Conservation (phyloP, 2,329 filamentous ascomycete genomes). For the Verticillium nubilum region DNA sequence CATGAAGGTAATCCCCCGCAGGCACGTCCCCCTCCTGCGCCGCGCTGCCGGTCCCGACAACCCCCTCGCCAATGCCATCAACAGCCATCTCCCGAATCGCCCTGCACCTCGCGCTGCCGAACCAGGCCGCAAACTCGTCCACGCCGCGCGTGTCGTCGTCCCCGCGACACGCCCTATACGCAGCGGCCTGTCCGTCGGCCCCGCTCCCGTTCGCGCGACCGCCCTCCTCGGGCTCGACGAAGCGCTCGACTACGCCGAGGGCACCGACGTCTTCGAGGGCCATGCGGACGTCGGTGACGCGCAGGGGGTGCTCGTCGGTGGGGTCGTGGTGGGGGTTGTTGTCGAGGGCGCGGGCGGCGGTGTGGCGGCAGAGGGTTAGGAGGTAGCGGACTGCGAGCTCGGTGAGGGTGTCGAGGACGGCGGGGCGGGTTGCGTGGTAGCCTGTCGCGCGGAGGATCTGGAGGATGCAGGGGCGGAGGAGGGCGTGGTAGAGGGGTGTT, state of each 20-base stretch:
- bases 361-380: conserved; percentile 64
- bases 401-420: conserved; percentile 81
- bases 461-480: conserved; percentile 80
- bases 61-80: conserved; percentile 2
- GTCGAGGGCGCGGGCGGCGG: conserved; percentile 64
- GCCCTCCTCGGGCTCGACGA: conserved; percentile 61
- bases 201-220: not conserved
- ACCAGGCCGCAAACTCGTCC: conserved; percentile 75
- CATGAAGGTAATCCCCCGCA: conserved; percentile 64
- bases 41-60: conserved; percentile 45
- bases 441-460: conserved; percentile 89
- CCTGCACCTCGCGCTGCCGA: conserved; percentile 64
- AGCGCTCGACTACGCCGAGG: conserved; percentile 61
- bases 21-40: conserved; percentile 61
- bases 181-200: not conserved
- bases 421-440: conserved; percentile 76
- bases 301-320: conserved; percentile 21
- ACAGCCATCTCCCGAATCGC: conserved; percentile 62
- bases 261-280: conserved; percentile 78
- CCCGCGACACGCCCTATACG: not conserved
- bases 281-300: conserved; percentile 73
- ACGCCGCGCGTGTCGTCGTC: conserved; percentile 64
- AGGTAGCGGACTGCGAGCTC: conserved; percentile 83
- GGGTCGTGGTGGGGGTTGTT: conserved; percentile 22
- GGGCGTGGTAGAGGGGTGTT: conserved; percentile 58